A percentile compares a stretch with the other conserved stretches of the same genome.
phyloP scores from a whole-genome alignment of 768 basidiomycete species.

The Boletus insuetus region DNA sequence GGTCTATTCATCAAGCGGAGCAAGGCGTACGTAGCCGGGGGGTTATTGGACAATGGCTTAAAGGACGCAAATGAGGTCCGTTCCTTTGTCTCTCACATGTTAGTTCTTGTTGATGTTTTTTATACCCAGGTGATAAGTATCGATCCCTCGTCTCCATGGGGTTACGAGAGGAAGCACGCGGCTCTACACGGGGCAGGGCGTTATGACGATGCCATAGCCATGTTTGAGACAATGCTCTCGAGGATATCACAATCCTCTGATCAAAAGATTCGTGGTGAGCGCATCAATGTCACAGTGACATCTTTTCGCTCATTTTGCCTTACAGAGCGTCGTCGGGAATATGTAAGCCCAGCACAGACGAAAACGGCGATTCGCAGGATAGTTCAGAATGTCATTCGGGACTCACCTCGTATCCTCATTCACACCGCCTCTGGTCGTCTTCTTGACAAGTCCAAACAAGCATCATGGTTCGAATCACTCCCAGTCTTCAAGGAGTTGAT shows the following conservation, averaged over 20 bases:
- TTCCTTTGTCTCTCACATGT: not conserved
- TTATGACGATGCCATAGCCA: not conserved
- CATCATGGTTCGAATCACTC: not conserved
- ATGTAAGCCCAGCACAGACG: not conserved
- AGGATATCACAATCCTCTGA: conserved; percentile 1
- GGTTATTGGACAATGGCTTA: not conserved
- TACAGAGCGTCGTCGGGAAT: not conserved
- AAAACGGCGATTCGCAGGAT: not conserved
- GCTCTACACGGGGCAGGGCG: not conserved
- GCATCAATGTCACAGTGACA: too few species aligned
- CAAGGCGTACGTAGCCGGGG: not conserved
- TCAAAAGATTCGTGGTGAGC: not conserved
- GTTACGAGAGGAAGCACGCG: not conserved
- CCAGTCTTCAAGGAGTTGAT: conserved; percentile 1
- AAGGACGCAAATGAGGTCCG: conserved; percentile 2
- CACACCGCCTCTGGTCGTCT: conserved; percentile 6
- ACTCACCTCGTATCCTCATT: conserved; percentile 5
- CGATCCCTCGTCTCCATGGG: not conserved
- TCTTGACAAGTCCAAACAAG: conserved; percentile 1
- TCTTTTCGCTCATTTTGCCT: not conserved
- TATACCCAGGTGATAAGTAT: not conserved
- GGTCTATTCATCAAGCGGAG: conserved; percentile 5
- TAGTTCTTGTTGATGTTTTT: not conserved
- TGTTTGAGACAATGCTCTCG: conserved; percentile 2
- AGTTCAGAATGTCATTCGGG: not conserved